Evolutionary conservation across 2,329 filamentous ascomycete species (phyloP).

Genomic region (Colletotrichum liriopes): DNA sequence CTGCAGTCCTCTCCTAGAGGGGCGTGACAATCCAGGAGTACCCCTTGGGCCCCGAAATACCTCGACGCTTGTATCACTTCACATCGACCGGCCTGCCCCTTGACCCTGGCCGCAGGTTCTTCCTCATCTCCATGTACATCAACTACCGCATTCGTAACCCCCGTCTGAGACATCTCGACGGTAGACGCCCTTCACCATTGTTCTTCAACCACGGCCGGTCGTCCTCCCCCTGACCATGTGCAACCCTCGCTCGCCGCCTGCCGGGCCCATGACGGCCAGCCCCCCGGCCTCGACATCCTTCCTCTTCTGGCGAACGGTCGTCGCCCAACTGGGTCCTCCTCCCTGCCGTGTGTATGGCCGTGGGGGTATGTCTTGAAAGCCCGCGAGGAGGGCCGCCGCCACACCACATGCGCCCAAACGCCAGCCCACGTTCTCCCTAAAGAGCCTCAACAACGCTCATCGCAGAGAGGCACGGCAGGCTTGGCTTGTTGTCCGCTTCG

Average conservation of each 20-base stretch:
- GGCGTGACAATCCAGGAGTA: conserved; percentile 23
- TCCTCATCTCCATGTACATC: conserved; percentile 25
- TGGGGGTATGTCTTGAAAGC: conserved; percentile 26
- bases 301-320: conserved; percentile 35
- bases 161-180: conserved; percentile 29
- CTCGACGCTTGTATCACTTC: conserved; percentile 35
- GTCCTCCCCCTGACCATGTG: conserved; percentile 49
- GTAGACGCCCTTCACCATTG: conserved; percentile 23
- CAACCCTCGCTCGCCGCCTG: conserved; percentile 47
- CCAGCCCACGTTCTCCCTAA: conserved; percentile 29
- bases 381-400: conserved; percentile 11
- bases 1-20: conserved; percentile 13
- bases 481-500: not conserved
- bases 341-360: conserved; percentile 16
- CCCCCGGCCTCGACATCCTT: conserved; percentile 28
- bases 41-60: conserved; percentile 30
- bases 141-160: conserved; percentile 23
- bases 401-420: conserved; percentile 25
- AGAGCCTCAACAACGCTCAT: conserved; percentile 38
- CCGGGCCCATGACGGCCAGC: conserved; percentile 34
- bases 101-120: conserved; percentile 27
- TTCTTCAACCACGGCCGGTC: conserved; percentile 48
- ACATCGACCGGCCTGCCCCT: conserved; percentile 28
- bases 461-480: not conserved
- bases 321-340: conserved; percentile 37